A percentile compares a stretch with the other conserved stretches of the same genome.
Conservation (phyloP, 2,329 filamentous ascomycete genomes). For the Arthrobotrys conoides region DNA sequence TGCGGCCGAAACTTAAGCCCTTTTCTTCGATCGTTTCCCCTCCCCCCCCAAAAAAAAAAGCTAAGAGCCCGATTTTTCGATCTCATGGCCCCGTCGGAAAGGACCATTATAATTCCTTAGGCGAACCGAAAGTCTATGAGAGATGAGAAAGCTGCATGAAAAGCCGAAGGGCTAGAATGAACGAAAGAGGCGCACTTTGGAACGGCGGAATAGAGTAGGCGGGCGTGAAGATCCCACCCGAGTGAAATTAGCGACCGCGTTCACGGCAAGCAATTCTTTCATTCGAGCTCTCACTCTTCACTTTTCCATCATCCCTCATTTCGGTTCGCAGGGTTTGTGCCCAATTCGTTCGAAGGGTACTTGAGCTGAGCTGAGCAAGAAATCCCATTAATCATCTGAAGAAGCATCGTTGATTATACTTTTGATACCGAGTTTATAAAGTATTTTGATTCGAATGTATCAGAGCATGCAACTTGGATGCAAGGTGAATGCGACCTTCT, state of each 20-base stretch:
- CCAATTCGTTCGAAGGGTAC: background rate
- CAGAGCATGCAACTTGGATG: conserved; percentile 9
- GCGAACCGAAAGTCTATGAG: background rate
- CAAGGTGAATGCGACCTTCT: conserved; percentile 12
- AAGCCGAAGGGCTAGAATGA: conserved; percentile 13
- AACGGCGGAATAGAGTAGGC: conserved; percentile 28
- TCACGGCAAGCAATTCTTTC: background rate
- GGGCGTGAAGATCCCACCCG: conserved; percentile 45
- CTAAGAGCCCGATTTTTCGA: background rate
- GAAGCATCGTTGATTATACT: background rate
- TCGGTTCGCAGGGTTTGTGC: conserved; percentile 9
- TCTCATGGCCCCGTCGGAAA: background rate
- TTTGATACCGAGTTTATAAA: too few species aligned
- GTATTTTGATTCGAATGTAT: background rate
- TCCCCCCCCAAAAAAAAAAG: too few species aligned
- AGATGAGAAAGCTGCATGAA: background rate
- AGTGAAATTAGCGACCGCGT: conserved; percentile 52
- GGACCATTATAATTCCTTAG: background rate
- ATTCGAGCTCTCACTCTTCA: background rate
- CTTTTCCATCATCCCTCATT: conserved; percentile 8
- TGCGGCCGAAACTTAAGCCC: conserved; percentile 31
- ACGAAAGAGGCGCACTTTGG: conserved; percentile 21
- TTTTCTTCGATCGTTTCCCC: background rate
- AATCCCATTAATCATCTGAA: background rate
- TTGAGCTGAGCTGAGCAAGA: too few species aligned